phyloP scores from a whole-genome alignment of 2,329 filamentous ascomycete species.

The Xylariaceae sp. region DNA sequence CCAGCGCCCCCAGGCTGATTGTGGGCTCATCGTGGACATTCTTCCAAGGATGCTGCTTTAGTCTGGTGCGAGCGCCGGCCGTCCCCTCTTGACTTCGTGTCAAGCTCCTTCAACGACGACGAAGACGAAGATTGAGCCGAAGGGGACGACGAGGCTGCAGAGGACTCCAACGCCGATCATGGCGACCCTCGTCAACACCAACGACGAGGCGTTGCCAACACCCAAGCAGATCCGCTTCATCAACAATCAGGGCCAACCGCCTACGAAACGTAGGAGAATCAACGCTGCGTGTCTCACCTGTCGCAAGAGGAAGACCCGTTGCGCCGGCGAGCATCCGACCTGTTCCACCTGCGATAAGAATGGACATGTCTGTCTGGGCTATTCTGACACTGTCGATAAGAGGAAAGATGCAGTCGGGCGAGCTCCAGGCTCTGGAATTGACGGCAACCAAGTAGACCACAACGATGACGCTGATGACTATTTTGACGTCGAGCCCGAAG shows the following conservation, averaged over 20 bases:
- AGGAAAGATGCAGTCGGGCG: conserved; percentile 44
- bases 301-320: conserved; percentile 77
- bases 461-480: conserved; percentile 49
- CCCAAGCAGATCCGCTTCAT: conserved; percentile 77
- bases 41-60: conserved; percentile 28
- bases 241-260: conserved; percentile 81
- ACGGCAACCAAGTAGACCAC: conserved; percentile 40
- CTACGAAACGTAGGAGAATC: conserved; percentile 78
- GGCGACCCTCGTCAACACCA: conserved; percentile 53
- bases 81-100: conserved; percentile 12
- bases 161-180: conserved; percentile 43
- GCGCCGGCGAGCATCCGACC: conserved; percentile 73
- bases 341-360: conserved; percentile 78
- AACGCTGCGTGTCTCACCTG: conserved; percentile 81
- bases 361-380: conserved; percentile 72
- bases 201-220: conserved; percentile 47
- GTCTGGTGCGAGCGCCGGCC: conserved; percentile 19
- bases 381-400: conserved; percentile 61
- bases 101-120: background rate
- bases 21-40: conserved; percentile 25
- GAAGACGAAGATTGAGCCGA: background rate
- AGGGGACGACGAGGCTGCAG: conserved; percentile 13
- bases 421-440: conserved; percentile 17
- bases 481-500: conserved; percentile 42
- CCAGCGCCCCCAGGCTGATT: conserved; percentile 23